A percentile compares a stretch with the other conserved stretches of the same genome.
These are phyloP conservation scores for Aspergillus sp. DNA, from an alignment of 2,329 filamentous ascomycete genomes.

Conservation along the genomic window DNA sequence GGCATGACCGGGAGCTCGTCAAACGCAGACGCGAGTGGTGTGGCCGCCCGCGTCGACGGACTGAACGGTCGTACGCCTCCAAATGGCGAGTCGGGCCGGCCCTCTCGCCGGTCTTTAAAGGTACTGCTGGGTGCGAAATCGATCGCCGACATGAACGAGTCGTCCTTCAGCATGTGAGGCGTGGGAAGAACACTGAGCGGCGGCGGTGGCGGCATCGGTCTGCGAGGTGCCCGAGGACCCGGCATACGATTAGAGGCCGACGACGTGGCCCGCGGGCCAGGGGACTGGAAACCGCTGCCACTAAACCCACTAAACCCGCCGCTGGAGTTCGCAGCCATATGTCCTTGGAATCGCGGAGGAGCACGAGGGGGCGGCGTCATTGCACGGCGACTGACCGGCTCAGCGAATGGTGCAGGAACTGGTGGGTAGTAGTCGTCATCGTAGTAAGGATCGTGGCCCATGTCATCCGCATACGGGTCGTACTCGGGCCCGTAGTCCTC, in stretches of 20 bases:
- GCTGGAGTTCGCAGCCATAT: slow-evolving; percentile 41
- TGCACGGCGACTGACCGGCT: slow-evolving; percentile 77
- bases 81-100: slow-evolving; percentile 54
- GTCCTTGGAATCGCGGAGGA: slow-evolving; percentile 49
- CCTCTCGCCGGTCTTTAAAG: slow-evolving; percentile 59
- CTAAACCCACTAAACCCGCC: slow-evolving; percentile 28
- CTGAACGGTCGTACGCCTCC: slow-evolving; percentile 60
- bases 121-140: slow-evolving; percentile 79
- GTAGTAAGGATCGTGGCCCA: slow-evolving; percentile 42
- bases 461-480: slow-evolving; percentile 34
- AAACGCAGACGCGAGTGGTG: slow-evolving; percentile 73
- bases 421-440: slow-evolving; percentile 45
- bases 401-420: slow-evolving; percentile 58
- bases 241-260: slow-evolving; percentile 47
- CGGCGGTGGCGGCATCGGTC: slow-evolving; percentile 61
- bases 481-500: slow-evolving; percentile 69
- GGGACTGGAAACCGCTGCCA: slow-evolving; percentile 13
- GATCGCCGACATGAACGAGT: slow-evolving; percentile 61
- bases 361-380: slow-evolving; percentile 86
- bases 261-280: slow-evolving; percentile 54
- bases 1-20: slow-evolving; percentile 80
- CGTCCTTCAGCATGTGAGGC: slow-evolving; percentile 74
- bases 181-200: slow-evolving; percentile 71
- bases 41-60: slow-evolving; percentile 62
- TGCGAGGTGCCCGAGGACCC: slow-evolving; percentile 40